Evolutionary conservation across 2,329 filamentous ascomycete genomes (phyloP), one percentile per base, ranked within the genome.

Genomic region (Epichloe aotearoae): DNA sequence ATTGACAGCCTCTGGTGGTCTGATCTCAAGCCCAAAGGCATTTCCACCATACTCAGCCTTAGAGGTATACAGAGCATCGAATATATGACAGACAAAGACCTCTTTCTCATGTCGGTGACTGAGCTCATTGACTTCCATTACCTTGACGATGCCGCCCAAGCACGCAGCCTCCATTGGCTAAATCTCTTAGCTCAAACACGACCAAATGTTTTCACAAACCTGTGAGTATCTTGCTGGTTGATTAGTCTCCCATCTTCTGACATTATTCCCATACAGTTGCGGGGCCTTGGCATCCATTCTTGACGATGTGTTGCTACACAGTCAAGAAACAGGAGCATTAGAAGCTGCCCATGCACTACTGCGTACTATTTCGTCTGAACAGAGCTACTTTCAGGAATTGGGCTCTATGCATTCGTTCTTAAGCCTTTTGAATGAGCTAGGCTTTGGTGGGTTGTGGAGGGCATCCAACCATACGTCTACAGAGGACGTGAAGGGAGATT

Each of bases 91-190:
- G 80, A 85, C 54, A 76, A 78, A 55, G 79, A 84, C 53, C 61
- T 85, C 12, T 64, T 86, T 15, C 69, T 85, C 5, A 80, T 78
- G 54, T 77, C 78, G 3, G 79, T 78, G 1, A 80, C 85, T 50
- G 75, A 78, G 58, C 69, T 85, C 41, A 75, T 85, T 10, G 82
- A 86, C 59, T 85, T 86, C 58, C 75, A 77, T 51, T 77, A 76
- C 52, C 66, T 84, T 7, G 82, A 85, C 52, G 80, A 84, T 51
- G 69, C 70, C 2, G 72, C 81, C 17, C 82, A 85, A 60, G 74
- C 75, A 42, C 72, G 79, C 14, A 77, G 72, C 15, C 65, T 86
- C 3, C 61, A 68, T 15, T 83, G 81, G 78, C 69, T 86, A 37
- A 78, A 76, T 48, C 69, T 75, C 47, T 63, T 85, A 30, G 79